Evolutionary conservation across 495 filamentous ascomycete species (phyloP), one percentile per base, ranked within the genome.

Genomic region (Hypoxylon fragiforme): DNA sequence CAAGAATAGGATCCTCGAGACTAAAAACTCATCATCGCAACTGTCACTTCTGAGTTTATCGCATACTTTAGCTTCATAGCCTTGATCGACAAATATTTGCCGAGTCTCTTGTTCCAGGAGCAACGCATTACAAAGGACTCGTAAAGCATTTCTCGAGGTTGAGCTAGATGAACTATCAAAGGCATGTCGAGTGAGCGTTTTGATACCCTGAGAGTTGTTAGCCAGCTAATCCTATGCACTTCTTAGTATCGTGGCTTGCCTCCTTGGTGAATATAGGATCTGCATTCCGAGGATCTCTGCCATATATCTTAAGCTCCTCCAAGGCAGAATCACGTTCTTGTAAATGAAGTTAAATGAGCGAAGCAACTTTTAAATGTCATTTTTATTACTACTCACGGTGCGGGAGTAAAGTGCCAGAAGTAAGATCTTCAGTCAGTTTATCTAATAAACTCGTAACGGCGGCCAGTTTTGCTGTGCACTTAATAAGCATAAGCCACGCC

Each of bases 81-180:
- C 88, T n/a, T 89, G 73, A 66, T 95, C 85, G 1, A 92, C 87
- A 56, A 96, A 88, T 28, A 84, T 76, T 66, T 95, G 89, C 22
- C 95, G 82, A 37, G 87, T 87, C 37, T 83, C 77, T 9, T 76
- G 65, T 40, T 83, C 78, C 11, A 97, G 77, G 3, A 97, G 73
- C 24, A 97, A 72, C 3, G 91, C 82, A 71, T 98, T 98, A 50
- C 91, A 94, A 19, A 97, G 75, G 57, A 90, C 90, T 50, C 91
- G 82, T 22, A 97, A 71, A 2, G 92, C 94, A 63, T 91, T 85
- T 43, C 83, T 83, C 5, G 89, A 88, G 1, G 86, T 81, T 3
- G 80, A 76, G 22, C 66, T 64, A 21, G 79, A 81, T 0, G 73
- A 49, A 6, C 80, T 83, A 43, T 85, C 77, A 50, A 97, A 85